Evolutionary conservation across 495 filamentous ascomycete genomes (phyloP).

Genomic region (Chaetomium fimeti): DNA sequence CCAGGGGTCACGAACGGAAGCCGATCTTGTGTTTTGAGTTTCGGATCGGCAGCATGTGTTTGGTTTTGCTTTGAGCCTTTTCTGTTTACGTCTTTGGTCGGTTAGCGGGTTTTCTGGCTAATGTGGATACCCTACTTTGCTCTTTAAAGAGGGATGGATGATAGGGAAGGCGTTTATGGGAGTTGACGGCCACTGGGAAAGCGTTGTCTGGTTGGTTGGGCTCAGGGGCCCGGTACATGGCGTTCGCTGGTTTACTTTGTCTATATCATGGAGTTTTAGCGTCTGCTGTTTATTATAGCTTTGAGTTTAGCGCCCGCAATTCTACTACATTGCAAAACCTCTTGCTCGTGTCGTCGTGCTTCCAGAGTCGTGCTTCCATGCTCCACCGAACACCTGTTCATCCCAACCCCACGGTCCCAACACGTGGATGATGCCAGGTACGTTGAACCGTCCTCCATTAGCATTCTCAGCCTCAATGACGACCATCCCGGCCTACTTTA

Average conservation of each 20-base stretch:
- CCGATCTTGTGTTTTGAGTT: slow-evolving; percentile 7
- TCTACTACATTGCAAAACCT: not conserved
- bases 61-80: slow-evolving; percentile 6
- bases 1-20: not conserved
- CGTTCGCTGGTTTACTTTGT: not conserved
- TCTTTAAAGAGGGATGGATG: slow-evolving; percentile 9
- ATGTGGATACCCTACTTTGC: slow-evolving; percentile 16
- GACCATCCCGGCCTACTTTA: too few species aligned
- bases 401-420: too few species aligned
- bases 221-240: not conserved
- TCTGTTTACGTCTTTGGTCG: not conserved
- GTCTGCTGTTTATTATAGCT: not conserved
- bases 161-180: slow-evolving; percentile 11
- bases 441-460: too few species aligned
- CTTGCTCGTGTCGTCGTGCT: not conserved
- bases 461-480: too few species aligned
- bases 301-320: slow-evolving; percentile 5
- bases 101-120: not conserved
- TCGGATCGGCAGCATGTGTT: not conserved
- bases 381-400: too few species aligned
- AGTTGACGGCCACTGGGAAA: not conserved
- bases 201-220: not conserved
- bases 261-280: not conserved
- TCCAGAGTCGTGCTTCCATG: too few species aligned
- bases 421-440: too few species aligned